These are phyloP conservation scores for slime mould (Dictyostelium discoideum) DNA, from an alignment of 78 protist genomes.

Conservation along the genomic window dicty_2.7 NC_007088.5:8129001-8129500, in stretches of 20 bases:
- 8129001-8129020: background rate
- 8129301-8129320: background rate
- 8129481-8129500: slow-evolving; percentile 98
- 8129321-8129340: slow-evolving; percentile 11
- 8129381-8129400: background rate
- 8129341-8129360: background rate
- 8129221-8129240: slow-evolving; percentile 8
- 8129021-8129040: background rate
- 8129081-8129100: too few species aligned
- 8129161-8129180: background rate
- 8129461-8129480: slow-evolving; percentile 95
- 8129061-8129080: background rate
- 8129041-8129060: slow-evolving; percentile 15
- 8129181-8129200: background rate
- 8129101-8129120: slow-evolving; percentile 15
- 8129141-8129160: background rate
- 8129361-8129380: background rate
- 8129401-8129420: background rate
- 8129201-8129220: slow-evolving; percentile 12
- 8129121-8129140: slow-evolving; percentile 4
- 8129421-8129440: background rate
- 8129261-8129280: slow-evolving; percentile 46
- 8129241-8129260: slow-evolving; percentile 40
- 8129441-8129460: slow-evolving; percentile 81
- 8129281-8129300: slow-evolving; percentile 27